These are phyloP conservation scores for Aristolochia californica DNA, from an alignment of 164 flowering plant genomes.

Conservation along the genomic window DNA sequence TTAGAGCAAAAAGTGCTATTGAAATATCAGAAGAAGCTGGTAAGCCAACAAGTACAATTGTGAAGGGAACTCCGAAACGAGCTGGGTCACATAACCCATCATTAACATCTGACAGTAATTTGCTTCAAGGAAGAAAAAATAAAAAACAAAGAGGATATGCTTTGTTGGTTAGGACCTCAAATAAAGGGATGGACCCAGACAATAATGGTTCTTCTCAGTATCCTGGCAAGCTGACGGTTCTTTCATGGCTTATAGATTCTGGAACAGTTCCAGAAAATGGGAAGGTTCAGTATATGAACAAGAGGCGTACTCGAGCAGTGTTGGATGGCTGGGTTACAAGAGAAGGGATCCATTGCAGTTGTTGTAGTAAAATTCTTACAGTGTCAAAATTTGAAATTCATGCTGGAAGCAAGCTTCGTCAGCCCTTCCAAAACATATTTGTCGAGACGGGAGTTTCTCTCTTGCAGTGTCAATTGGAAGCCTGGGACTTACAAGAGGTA, in stretches of 20 bases:
- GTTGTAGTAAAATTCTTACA: conserved; percentile 84
- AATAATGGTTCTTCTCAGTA: conserved; percentile 63
- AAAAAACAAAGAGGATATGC: conserved; percentile 56
- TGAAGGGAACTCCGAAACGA: conserved; percentile 5
- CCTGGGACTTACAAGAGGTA: conserved; percentile 73
- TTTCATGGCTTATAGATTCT: conserved; percentile 87
- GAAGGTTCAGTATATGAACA: conserved; percentile 83
- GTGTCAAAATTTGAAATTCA: conserved; percentile 93
- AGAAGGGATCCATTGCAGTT: conserved; percentile 92
- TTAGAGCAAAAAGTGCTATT: conserved; percentile 6
- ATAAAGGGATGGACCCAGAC: conserved; percentile 37
- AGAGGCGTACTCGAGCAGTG: conserved; percentile 45
- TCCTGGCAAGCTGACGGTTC: conserved; percentile 68
- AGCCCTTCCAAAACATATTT: conserved; percentile 67
- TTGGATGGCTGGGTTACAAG: conserved; percentile 84
- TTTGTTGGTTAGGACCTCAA: conserved; percentile 61
- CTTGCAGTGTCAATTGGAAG: conserved; percentile 71
- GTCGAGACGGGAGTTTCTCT: conserved; percentile 69
- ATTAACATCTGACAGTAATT: conserved; percentile 16
- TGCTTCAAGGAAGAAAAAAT: conserved; percentile 46
- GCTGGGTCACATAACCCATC: conserved; percentile 18
- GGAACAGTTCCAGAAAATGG: conserved; percentile 54
- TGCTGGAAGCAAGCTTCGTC: conserved; percentile 81
- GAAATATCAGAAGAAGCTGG: conserved; percentile 7
- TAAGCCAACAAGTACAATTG: conserved; percentile 8